Conservation (phyloP, 805 yeast species). For the Yarrowia sp. region DNA sequence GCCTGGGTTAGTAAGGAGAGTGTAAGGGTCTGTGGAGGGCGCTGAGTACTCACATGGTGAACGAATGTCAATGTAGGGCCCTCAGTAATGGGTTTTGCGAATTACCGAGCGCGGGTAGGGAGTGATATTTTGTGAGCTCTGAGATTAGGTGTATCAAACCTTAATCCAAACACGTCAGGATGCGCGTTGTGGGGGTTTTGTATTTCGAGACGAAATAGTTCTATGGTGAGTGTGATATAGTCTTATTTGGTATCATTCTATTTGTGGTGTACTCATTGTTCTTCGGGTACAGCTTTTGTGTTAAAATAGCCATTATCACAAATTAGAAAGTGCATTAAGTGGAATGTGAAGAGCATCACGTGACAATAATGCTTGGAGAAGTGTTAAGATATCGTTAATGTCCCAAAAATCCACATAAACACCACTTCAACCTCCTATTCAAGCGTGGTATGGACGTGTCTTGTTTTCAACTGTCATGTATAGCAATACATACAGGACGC, state of each 20-base stretch:
- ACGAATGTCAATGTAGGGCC: background rate
- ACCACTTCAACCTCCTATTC: background rate
- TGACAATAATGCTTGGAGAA: too few relatives aligned
- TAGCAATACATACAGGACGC: background rate
- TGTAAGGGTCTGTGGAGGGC: background rate
- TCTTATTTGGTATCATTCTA: background rate
- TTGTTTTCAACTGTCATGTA: background rate
- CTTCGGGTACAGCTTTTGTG: background rate
- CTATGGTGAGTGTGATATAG: background rate
- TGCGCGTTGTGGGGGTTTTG: background rate
- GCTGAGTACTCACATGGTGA: conserved; percentile 9
- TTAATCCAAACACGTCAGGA: background rate
- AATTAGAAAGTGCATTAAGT: background rate
- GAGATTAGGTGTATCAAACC: conserved; percentile 9
- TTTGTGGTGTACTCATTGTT: background rate
- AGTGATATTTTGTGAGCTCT: background rate
- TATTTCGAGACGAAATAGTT: background rate
- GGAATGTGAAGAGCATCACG: too few relatives aligned
- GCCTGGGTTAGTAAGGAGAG: background rate
- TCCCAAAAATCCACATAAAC: too few relatives aligned
- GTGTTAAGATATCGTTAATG: too few relatives aligned
- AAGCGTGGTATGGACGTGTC: conserved; percentile 1
- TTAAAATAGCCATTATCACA: background rate
- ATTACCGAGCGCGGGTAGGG: conserved; percentile 8
- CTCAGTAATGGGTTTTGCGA: background rate